A percentile compares a stretch with the other conserved stretches of the same genome.
These are phyloP conservation scores for Geopyxis carbonaria DNA, from an alignment of 495 filamentous ascomycete genomes.

Conservation along the genomic window DNA sequence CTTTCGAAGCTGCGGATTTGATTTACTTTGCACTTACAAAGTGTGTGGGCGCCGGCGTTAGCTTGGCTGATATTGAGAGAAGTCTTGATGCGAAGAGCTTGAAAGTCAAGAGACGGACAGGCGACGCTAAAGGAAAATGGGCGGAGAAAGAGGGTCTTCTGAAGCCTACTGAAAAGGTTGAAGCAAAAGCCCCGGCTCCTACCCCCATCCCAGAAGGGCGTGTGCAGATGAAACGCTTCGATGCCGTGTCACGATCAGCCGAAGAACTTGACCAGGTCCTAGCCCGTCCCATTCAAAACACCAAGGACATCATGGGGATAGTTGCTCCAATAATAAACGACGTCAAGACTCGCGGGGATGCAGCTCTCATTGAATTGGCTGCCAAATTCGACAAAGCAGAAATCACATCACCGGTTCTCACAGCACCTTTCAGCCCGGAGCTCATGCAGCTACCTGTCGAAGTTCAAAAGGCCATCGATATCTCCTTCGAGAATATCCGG, in stretches of 20 bases:
- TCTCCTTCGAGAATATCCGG: conserved; percentile 82
- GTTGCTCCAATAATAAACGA: conserved; percentile 81
- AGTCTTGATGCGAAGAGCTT: conserved; percentile 86
- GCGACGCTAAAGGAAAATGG: conserved; percentile 84
- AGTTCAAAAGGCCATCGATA: conserved; percentile 76
- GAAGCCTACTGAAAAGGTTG: conserved; percentile 22
- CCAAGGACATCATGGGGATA: conserved; percentile 78
- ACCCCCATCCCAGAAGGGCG: conserved; percentile 30
- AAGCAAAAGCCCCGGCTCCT: conserved; percentile 30
- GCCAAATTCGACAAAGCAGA: conserved; percentile 95
- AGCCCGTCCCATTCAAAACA: conserved; percentile 79
- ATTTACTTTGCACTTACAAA: conserved; percentile 90
- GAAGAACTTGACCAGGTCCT: conserved; percentile 52
- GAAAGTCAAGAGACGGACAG: conserved; percentile 79
- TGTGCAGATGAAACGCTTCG: conserved; percentile 68
- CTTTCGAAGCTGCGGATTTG: conserved; percentile 86
- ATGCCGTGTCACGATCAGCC: conserved; percentile 42
- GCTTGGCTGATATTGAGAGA: conserved; percentile 68
- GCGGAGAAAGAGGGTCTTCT: conserved; percentile 60
- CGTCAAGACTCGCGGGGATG: conserved; percentile 63
- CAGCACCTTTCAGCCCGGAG: conserved; percentile 64
- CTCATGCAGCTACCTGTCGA: conserved; percentile 73
- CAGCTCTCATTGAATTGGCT: conserved; percentile 74
- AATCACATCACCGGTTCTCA: conserved; percentile 70
- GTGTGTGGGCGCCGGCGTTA: conserved; percentile 66